Evolutionary conservation across 1,284 basidiomycete genomes (phyloP), one percentile per base, ranked within the genome.

Genomic region (Xerocomus nothofagi): DNA sequence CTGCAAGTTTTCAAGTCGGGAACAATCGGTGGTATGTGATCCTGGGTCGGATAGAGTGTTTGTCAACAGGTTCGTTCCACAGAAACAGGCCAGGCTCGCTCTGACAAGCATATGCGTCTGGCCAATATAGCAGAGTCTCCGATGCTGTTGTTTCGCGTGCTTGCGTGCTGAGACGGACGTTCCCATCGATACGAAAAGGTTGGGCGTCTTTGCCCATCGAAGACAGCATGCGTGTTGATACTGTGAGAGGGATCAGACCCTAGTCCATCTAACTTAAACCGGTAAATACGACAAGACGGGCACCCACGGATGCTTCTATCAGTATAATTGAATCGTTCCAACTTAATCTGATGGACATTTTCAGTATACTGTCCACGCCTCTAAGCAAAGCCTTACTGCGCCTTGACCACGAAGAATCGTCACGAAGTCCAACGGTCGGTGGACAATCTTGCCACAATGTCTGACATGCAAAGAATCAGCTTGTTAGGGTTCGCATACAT

Each of bases 261-360:
- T 40, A 23, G 31, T 6, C 38, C 31, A 49, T 45, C 51, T 50
- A 51, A 12, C 58, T 61, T 36, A 49, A 57, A 55, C 38, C 29
- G 57, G 59, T 23, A 55, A 62, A 53, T 8, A 5, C 1, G 29
- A 39, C 31, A 18, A 44, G 14, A 39, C 17, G 33, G n/a, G 41
- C 44, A 47, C 54, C 45, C 54, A 50, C 47, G 38, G 39, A 55
- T 33, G 26, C 48, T 52, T 60, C 49, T 31, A 50, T 50, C 47
- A 42, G 17, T 17, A 17, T 24, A 24, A 44, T 34, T 24, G 36
- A 27, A 54, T 8, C 24, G 24, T 55, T 40, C 37, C 29, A 30
- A 21, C 36, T 29, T 23, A 12, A 36, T 44, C 38, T 62, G 27
- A 44, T 39, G 26, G 39, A 38, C 15, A 29, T 39, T 27, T 34